A percentile compares a stretch with the other conserved stretches of the same genome.
Evolutionary conservation across 106 monocot genomes (phyloP).

Genomic region (Acorus calamus): DNA sequence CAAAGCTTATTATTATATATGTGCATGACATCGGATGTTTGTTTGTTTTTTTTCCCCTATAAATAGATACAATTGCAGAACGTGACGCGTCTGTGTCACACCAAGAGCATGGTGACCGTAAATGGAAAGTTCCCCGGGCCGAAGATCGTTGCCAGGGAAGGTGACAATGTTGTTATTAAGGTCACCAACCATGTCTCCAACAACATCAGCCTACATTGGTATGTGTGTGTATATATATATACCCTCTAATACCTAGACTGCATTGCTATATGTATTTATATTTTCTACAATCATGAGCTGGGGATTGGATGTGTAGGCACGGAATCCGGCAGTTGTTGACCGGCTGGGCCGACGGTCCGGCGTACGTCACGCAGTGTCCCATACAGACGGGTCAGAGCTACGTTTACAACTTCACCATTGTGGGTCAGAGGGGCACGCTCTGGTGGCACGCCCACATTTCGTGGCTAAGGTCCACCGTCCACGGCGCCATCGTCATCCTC

Average conservation of each 20-base stretch:
- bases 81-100: slow-evolving; percentile 28
- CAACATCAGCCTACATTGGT: slow-evolving; percentile 27
- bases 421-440: slow-evolving; percentile 46
- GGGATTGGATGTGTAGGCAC: slow-evolving; percentile 22
- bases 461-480: slow-evolving; percentile 34
- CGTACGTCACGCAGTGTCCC: slow-evolving; percentile 55
- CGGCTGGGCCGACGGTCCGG: slow-evolving; percentile 53
- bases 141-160: slow-evolving; percentile 16
- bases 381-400: slow-evolving; percentile 39
- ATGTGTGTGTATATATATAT: neutral
- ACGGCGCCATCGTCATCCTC: slow-evolving; percentile 51
- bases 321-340: slow-evolving; percentile 34
- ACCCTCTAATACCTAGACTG: too few species aligned
- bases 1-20: too few species aligned
- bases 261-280: too few species aligned
- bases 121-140: slow-evolving; percentile 31
- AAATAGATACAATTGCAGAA: slow-evolving; percentile 15
- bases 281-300: too few species aligned
- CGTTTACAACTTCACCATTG: slow-evolving; percentile 45
- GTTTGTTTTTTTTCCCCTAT: neutral
- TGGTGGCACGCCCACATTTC: slow-evolving; percentile 58
- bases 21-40: neutral
- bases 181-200: slow-evolving; percentile 18
- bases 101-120: slow-evolving; percentile 14
- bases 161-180: slow-evolving; percentile 15